These are phyloP conservation scores for Orbilia javanica DNA, from an alignment of 2,329 filamentous ascomycete species.

Conservation along the genomic window DNA sequence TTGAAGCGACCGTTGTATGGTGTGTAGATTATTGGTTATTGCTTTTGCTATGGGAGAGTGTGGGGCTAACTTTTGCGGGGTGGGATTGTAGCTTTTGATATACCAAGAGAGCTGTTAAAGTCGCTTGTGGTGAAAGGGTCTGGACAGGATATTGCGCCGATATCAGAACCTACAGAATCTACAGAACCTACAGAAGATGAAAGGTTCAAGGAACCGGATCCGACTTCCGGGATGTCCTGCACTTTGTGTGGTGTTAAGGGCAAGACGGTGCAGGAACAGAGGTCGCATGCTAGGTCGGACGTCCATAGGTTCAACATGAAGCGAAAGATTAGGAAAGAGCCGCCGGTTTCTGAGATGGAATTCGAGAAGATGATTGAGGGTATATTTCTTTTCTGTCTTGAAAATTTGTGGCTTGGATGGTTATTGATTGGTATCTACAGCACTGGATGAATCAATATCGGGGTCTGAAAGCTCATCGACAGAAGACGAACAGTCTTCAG, in stretches of 20 bases:
- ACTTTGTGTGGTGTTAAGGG: constrained; percentile 82
- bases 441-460: constrained; percentile 91
- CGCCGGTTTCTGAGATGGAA: constrained; percentile 80
- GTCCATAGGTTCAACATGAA: constrained; percentile 95
- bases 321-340: constrained; percentile 81
- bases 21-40: constrained; percentile 57
- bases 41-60: constrained; percentile 2
- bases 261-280: constrained; percentile 80
- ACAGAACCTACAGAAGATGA: constrained; percentile 61
- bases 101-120: constrained; percentile 79
- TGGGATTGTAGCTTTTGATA: constrained; percentile 77
- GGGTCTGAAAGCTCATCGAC: constrained; percentile 80
- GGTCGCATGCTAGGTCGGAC: constrained; percentile 88
- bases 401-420: background rate
- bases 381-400: constrained; percentile 37
- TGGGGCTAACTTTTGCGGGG: constrained; percentile 39
- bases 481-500: constrained; percentile 72
- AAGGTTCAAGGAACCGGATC: constrained; percentile 62
- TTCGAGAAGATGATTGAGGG: constrained; percentile 85
- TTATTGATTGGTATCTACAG: constrained; percentile 63
- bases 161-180: constrained; percentile 62
- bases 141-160: constrained; percentile 63
- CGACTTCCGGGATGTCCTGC: constrained; percentile 76
- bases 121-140: constrained; percentile 74
- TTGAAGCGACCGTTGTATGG: constrained; percentile 65